Percentiles rank a stretch among this genome's conserved stretches.
Evolutionary conservation across 2,329 filamentous ascomycete species (phyloP).

Genomic region (Colletotrichum sp.): DNA sequence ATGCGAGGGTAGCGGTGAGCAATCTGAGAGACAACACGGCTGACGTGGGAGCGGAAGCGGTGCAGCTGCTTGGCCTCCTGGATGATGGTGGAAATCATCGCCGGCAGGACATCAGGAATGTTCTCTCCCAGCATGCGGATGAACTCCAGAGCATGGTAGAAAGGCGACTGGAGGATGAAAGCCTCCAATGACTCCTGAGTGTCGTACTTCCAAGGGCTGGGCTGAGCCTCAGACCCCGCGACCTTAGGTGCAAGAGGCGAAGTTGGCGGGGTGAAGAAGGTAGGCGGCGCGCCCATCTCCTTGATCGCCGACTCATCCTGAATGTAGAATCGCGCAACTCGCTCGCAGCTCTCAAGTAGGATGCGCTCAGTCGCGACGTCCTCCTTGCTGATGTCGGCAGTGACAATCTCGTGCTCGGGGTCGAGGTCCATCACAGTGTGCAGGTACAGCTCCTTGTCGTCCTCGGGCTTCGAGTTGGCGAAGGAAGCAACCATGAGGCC

Average conservation of each 20-base stretch:
- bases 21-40: slow-evolving; percentile 16
- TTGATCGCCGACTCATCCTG: slow-evolving; percentile 12
- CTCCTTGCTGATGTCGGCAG: background rate
- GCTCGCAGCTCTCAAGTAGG: slow-evolving; percentile 39
- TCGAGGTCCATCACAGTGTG: slow-evolving; percentile 42
- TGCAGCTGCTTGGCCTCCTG: slow-evolving; percentile 34
- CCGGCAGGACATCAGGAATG: slow-evolving; percentile 28
- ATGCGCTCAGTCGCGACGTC: slow-evolving; percentile 20
- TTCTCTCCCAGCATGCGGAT: slow-evolving; percentile 30
- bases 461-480: slow-evolving; percentile 29
- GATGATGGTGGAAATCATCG: slow-evolving; percentile 27
- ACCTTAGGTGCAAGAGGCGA: background rate
- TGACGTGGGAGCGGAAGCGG: slow-evolving; percentile 32
- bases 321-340: slow-evolving; percentile 37
- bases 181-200: slow-evolving; percentile 30
- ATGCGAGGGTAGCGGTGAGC: slow-evolving; percentile 22
- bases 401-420: slow-evolving; percentile 42
- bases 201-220: slow-evolving; percentile 24
- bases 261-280: slow-evolving; percentile 8
- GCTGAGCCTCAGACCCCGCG: background rate
- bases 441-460: slow-evolving; percentile 40
- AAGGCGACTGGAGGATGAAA: slow-evolving; percentile 37
- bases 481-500: slow-evolving; percentile 37
- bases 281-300: background rate
- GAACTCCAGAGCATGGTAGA: slow-evolving; percentile 31